Base-by-base conservation (phyloP, 2,329 filamentous ascomycete genomes). In the Trichoderma aggressivum region DNA sequence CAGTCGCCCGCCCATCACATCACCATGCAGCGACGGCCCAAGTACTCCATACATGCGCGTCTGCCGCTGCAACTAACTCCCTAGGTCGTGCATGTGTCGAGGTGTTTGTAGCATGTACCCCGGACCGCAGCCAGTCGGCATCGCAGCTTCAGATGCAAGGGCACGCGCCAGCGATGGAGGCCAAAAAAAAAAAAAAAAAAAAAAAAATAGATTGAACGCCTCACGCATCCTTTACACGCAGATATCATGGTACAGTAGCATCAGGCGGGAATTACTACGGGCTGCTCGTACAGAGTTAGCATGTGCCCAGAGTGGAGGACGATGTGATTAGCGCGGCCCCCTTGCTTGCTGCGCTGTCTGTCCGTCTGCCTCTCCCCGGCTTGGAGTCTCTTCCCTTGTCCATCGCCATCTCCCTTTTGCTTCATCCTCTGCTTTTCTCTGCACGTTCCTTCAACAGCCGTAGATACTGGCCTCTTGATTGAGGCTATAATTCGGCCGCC, bases 21-120 rank as follows among this genome's bases (percentile, higher is more conserved):
- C 55, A 50, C 65, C 21, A 24, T 58, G 64, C 61, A 64, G 36
- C 60, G 28, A 55, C n/a, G 16, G 8, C 18, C 26, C 34, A 21
- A 32, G 32, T 30, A 67, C 64, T 59, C 64, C 64, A 67, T 67
- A 59, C 36, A 32, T 67, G 64, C 64, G 64, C 55, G 64, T 59
- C 64, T 67, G 55, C 64, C 64, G 64, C 64, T 67, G 64, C 64
- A 67, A 30, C 64, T 59, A 59, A 34, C 50, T 28, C 63, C 63
- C 28, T 66, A 47, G 36, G 43, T 26, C 36, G 55, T 59, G 64
- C 64, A 67, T 67, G 26, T 59, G 64, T 30, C 39, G 64, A 39
- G 56, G 53, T 61, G 53, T 56, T 36, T 59, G 28, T 59, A 12
- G n/a, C 28, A 24, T 30, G 56, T 59, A 56, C 63, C 53, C 63